phyloP scores from a whole-genome alignment of 495 filamentous ascomycete genomes.

The Lichenothelia convexa region DNA sequence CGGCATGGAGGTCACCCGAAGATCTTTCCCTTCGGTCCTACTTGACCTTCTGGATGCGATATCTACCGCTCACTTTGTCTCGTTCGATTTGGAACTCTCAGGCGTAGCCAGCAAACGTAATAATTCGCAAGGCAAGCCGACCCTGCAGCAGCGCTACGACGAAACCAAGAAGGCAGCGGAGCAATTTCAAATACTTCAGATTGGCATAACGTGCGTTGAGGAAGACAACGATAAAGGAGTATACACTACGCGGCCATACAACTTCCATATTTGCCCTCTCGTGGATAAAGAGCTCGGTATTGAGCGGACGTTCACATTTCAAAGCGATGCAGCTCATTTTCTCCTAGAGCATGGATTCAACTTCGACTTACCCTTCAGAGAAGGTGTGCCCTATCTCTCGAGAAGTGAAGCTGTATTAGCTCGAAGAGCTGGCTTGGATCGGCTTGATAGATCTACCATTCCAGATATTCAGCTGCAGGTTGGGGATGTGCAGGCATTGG shows the following conservation, averaged over 20 bases:
- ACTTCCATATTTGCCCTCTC: conserved; percentile 43
- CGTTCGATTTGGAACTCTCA: conserved; percentile 62
- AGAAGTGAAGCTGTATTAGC: conserved; percentile 38
- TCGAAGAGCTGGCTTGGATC: conserved; percentile 17
- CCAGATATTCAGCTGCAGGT: conserved; percentile 33
- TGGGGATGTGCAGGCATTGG: conserved; percentile 32
- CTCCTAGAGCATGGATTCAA: conserved; percentile 42
- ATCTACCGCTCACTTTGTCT: conserved; percentile 42
- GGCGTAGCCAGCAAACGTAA: conserved; percentile 33
- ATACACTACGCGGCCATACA: conserved; percentile 50
- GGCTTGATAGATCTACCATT: conserved; percentile 21
- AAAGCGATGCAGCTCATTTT: conserved; percentile 43
- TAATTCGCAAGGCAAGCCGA: conserved; percentile 13
- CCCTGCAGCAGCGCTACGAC: conserved; percentile 46
- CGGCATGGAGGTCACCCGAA: conserved; percentile 51
- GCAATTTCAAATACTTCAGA: conserved; percentile 52
- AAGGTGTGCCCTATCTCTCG: conserved; percentile 54
- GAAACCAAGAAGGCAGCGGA: conserved; percentile 48
- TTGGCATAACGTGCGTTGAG: conserved; percentile 51
- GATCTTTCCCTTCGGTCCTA: conserved; percentile 35
- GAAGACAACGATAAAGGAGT: conserved; percentile 33
- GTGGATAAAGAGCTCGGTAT: conserved; percentile 30
- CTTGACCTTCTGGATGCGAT: conserved; percentile 42
- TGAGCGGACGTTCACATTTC: conserved; percentile 35
- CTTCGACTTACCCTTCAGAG: conserved; percentile 34